Conservation (phyloP, 2,329 filamentous ascomycete species). For the Aureobasidium vineae region DNA sequence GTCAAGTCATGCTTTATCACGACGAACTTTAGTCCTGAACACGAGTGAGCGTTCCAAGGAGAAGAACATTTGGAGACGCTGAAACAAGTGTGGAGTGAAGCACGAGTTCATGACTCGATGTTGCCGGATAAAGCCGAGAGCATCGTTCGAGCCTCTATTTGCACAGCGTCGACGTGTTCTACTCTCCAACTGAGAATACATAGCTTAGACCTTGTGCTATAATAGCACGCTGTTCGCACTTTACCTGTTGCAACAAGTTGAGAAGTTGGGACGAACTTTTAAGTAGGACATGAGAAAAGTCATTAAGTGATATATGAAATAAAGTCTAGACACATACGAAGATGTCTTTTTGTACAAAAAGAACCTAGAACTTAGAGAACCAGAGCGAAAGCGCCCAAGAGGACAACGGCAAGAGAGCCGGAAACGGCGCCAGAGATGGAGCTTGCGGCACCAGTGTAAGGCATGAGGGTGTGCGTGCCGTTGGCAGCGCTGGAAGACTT, state of each 20-base stretch:
- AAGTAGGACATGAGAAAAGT: background rate
- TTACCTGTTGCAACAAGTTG: too few relatives aligned
- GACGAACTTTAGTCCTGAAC: background rate
- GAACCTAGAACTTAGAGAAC: constrained; percentile 3
- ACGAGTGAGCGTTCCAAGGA: background rate
- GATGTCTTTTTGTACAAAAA: background rate
- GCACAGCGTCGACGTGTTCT: too few relatives aligned
- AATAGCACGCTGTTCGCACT: constrained; percentile 4
- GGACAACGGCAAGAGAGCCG: constrained; percentile 16
- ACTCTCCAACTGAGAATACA: too few relatives aligned
- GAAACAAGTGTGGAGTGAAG: too few relatives aligned
- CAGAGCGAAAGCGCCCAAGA: constrained; percentile 20
- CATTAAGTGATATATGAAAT: background rate
- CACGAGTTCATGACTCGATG: background rate
- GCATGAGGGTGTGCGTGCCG: constrained; percentile 18
- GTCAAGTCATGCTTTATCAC: background rate
- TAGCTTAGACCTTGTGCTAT: too few relatives aligned
- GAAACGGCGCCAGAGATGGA: constrained; percentile 18
- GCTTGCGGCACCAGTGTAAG: constrained; percentile 24
- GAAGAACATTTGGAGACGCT: background rate
- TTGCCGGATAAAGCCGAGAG: too few relatives aligned
- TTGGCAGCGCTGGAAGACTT: constrained; percentile 26
- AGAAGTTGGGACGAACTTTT: too few relatives aligned
- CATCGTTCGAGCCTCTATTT: too few relatives aligned
- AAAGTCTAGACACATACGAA: background rate